These are phyloP conservation scores for Skeletonema tropicum DNA, from an alignment of 108 stramenopile genomes.

Conservation along the genomic window DNA sequence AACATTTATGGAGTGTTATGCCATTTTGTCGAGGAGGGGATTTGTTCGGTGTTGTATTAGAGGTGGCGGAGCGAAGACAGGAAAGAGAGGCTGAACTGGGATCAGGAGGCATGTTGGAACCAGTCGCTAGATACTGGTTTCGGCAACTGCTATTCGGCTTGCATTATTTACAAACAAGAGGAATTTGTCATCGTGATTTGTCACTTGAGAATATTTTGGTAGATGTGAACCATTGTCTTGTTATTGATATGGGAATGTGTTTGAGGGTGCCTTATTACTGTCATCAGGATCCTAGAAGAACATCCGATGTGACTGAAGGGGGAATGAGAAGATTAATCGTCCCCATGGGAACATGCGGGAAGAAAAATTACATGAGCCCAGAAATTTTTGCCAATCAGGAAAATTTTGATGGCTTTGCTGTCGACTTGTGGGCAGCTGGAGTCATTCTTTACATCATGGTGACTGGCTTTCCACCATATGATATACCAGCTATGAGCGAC, in stretches of 20 bases:
- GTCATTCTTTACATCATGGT: conserved; percentile 95
- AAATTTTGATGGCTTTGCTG: conserved; percentile 90
- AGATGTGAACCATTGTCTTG: conserved; percentile 71
- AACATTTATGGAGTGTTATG: conserved; percentile 88
- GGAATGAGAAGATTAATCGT: conserved; percentile 69
- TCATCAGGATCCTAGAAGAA: conserved; percentile 29
- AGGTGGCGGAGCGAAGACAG: conserved; percentile 71
- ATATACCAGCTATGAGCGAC: conserved; percentile 73
- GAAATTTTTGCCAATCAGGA: conserved; percentile 79
- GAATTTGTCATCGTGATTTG: conserved; percentile 92
- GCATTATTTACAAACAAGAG: conserved; percentile 81
- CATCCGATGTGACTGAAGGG: conserved; percentile 65
- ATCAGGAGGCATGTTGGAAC: conserved; percentile 83
- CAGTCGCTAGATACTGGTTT: conserved; percentile 88
- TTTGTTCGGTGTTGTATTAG: conserved; percentile 85
- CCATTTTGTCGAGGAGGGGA: conserved; percentile 90
- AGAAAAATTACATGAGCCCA: conserved; percentile 96
- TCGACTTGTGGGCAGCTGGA: conserved; percentile 95
- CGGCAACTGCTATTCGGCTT: conserved; percentile 88
- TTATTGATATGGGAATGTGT: conserved; percentile 98
- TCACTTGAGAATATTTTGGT: conserved; percentile 92
- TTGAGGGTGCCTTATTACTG: conserved; percentile 82
- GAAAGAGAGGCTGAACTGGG: conserved; percentile 56
- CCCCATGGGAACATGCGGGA: conserved; percentile 91
- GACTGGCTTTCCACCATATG: conserved; percentile 94